Base-by-base conservation (phyloP, 176 grass and related monocot species). In the Oryza rufipogon region DNA sequence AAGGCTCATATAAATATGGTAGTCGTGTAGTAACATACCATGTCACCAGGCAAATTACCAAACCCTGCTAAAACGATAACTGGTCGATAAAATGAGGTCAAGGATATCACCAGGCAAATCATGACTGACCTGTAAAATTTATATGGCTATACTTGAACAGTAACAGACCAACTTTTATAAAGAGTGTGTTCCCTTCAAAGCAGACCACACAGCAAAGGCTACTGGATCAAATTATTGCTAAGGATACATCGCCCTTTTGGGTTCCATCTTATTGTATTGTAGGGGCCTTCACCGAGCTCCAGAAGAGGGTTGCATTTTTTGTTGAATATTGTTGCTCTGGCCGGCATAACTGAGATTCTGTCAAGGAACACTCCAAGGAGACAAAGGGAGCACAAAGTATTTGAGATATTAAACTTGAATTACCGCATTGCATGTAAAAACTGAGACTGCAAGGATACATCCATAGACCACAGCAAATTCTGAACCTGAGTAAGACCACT, bases 231-330 rank as follows among this genome's bases (percentile, higher is more conserved):
- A 86, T 69, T 45, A 75, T 41, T 88, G 28, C 28, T 84, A 83
- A 94, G 90, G 92, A 97, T 97, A 95, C 96, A 79, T 92, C 87
- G 87, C 81, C 91, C 96, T 87, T 95, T 93, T 10, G 93, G 96
- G 17, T 95, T 98, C 93, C 93, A 98, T 90, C 93, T 95, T 86
- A 98, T 92, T 7, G 93, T 98, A 82, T 95, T 98, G 75, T 93
- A 92, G 78, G 96, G 96, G 30, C 91, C 91, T 93, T 98, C 90
- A 71, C 96, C 96, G 87, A 98, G 91, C 82, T 98, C 93, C 74
- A 93, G 39, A 80, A 95, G 88, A 83, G 90, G 91, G 65, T 95
- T 93, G 81, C 96, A 95, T 77, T 95, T 98, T 58, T 88, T 95
- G 82, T 98, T 92, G 87, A 93, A 95, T 82, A 95, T 85, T 48